These are phyloP conservation scores for Cyclotella kingstonii DNA, from an alignment of 108 stramenopile genomes.

Conservation along the genomic window DNA sequence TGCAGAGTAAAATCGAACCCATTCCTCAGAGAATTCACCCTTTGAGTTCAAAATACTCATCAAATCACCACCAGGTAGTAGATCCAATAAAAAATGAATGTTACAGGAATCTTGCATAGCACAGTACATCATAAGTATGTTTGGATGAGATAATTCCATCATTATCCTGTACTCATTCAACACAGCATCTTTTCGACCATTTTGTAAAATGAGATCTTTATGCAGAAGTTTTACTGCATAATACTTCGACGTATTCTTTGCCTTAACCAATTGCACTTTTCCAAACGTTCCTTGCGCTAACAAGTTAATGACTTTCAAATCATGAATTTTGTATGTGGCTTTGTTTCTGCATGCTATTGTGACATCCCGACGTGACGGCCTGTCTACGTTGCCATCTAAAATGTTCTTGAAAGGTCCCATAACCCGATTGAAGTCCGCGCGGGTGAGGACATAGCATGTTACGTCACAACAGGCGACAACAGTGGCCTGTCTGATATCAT, in stretches of 20 bases:
- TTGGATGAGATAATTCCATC: constrained; percentile 46
- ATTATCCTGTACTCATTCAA: constrained; percentile 39
- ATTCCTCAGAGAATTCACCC: constrained; percentile 40
- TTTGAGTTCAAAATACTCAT: constrained; percentile 19
- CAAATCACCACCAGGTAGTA: constrained; percentile 30
- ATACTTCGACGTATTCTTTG: constrained; percentile 25
- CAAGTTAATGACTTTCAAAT: constrained; percentile 16
- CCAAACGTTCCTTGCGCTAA: constrained; percentile 47
- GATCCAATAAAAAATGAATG: constrained; percentile 56
- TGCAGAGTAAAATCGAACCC: constrained; percentile 47
- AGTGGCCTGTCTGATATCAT: constrained; percentile 40
- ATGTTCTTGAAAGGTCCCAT: constrained; percentile 57
- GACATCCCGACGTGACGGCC: background rate
- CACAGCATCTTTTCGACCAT: constrained; percentile 30
- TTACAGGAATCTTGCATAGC: constrained; percentile 46
- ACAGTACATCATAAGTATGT: constrained; percentile 36
- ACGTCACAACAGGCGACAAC: constrained; percentile 32
- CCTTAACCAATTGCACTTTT: constrained; percentile 27
- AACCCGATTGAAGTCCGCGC: constrained; percentile 54
- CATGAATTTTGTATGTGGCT: constrained; percentile 24
- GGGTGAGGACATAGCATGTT: constrained; percentile 35
- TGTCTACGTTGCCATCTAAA: constrained; percentile 9
- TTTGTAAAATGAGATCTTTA: constrained; percentile 38
- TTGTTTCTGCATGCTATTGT: constrained; percentile 3
- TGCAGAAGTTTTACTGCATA: constrained; percentile 45